Evolutionary conservation across 805 yeast species (phyloP).

Genomic region (Tetrapisispora pingtungensis): DNA sequence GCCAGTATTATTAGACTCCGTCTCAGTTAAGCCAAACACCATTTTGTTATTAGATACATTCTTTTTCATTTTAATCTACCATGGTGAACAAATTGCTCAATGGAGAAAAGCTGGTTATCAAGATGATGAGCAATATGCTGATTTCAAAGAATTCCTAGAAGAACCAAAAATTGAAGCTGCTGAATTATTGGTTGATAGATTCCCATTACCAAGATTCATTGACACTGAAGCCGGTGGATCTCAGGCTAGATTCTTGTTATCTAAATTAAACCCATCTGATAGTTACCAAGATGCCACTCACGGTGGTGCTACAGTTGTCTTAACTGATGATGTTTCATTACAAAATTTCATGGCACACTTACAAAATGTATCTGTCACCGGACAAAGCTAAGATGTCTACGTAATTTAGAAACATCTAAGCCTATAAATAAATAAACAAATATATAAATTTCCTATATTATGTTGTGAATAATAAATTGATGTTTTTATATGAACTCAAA

Average conservation of each 20-base stretch:
- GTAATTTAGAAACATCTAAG: background rate
- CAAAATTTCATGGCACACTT: slow-evolving; percentile 91
- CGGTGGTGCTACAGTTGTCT: slow-evolving; percentile 62
- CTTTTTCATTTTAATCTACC: slow-evolving; percentile 90
- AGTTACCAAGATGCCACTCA: slow-evolving; percentile 47
- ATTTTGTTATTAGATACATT: slow-evolving; percentile 84
- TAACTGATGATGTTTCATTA: slow-evolving; percentile 89
- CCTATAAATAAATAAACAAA: background rate
- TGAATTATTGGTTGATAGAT: slow-evolving; percentile 76
- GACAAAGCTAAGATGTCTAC: slow-evolving; percentile 21
- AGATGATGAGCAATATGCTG: slow-evolving; percentile 76
- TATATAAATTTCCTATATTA: background rate
- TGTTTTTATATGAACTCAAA: background rate
- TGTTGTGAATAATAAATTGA: background rate
- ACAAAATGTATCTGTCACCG: slow-evolving; percentile 73
- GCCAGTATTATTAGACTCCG: slow-evolving; percentile 86
- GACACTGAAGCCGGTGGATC: slow-evolving; percentile 97
- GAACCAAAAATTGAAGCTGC: slow-evolving; percentile 89
- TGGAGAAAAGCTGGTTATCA: slow-evolving; percentile 95
- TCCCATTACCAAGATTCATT: slow-evolving; percentile 92
- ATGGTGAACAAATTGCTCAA: slow-evolving; percentile 83
- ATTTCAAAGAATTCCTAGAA: slow-evolving; percentile 73
- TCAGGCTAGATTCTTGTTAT: slow-evolving; percentile 88
- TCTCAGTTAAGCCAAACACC: slow-evolving; percentile 77
- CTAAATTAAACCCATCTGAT: slow-evolving; percentile 87